Conservation (phyloP, 306 rosid genomes). For the Fagus sylvatica region DNA sequence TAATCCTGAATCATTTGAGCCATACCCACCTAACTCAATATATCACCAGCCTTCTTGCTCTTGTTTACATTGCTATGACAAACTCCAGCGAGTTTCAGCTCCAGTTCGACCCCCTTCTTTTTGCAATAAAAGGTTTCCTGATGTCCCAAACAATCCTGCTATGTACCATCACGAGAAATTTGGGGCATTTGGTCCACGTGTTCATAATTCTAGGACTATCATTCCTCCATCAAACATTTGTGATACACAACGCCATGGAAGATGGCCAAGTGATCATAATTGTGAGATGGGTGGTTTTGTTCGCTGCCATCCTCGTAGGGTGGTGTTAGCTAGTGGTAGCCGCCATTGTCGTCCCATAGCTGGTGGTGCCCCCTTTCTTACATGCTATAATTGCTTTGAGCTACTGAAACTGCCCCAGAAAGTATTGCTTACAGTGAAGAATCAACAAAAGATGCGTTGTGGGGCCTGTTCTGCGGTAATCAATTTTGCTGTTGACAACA, state of each 20-base stretch:
- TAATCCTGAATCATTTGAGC: slow-evolving; percentile 50
- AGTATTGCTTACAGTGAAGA: slow-evolving; percentile 39
- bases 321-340: slow-evolving; percentile 41
- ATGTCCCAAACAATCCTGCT: slow-evolving; percentile 53
- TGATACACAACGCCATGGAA: slow-evolving; percentile 49
- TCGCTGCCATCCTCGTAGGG: slow-evolving; percentile 51
- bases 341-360: slow-evolving; percentile 66
- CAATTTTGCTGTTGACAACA: slow-evolving; percentile 45
- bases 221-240: slow-evolving; percentile 43
- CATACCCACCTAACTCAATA: slow-evolving; percentile 47
- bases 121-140: slow-evolving; percentile 54
- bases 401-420: slow-evolving; percentile 81
- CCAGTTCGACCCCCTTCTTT: slow-evolving; percentile 54
- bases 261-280: slow-evolving; percentile 64
- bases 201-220: slow-evolving; percentile 50
- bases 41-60: slow-evolving; percentile 80
- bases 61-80: slow-evolving; percentile 72
- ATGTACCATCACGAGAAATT: slow-evolving; percentile 51
- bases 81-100: slow-evolving; percentile 45
- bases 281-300: slow-evolving; percentile 50
- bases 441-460: slow-evolving; percentile 66
- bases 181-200: slow-evolving; percentile 47
- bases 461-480: slow-evolving; percentile 83
- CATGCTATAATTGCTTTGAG: slow-evolving; percentile 82
- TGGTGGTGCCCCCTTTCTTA: slow-evolving; percentile 89